Evolutionary conservation across 1,284 basidiomycete genomes (phyloP).

Genomic region (Pseudozyma tsukubaensis): DNA sequence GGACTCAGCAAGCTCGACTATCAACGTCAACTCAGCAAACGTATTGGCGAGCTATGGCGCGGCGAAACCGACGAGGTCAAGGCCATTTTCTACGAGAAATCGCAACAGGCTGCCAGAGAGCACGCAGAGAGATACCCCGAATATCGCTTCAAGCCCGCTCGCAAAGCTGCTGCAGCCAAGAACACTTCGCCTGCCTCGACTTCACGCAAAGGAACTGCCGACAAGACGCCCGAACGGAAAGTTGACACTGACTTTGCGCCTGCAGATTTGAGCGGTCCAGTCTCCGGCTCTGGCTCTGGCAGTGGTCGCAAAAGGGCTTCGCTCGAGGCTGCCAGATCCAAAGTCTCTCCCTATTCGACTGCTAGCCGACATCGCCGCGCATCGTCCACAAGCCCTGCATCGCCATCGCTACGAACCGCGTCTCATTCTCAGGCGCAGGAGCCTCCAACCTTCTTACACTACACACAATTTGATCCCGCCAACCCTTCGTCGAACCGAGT

Average conservation of each 20-base stretch:
- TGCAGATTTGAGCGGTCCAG: constrained; percentile 19
- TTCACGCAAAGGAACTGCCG: not conserved
- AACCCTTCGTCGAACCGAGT: too few relatives aligned
- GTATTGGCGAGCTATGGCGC: constrained; percentile 39
- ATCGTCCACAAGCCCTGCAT: constrained; percentile 15
- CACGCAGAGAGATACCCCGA: constrained; percentile 33
- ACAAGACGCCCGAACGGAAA: constrained; percentile 11
- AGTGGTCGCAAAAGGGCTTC: constrained; percentile 39
- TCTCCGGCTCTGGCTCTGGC: constrained; percentile 39
- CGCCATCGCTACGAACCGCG: constrained; percentile 6
- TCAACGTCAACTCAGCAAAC: constrained; percentile 39
- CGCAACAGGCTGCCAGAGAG: constrained; percentile 30
- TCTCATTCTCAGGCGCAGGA: not conserved
- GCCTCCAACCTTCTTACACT: not conserved
- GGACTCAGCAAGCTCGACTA: constrained; percentile 39
- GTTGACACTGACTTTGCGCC: constrained; percentile 26
- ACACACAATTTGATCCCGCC: not conserved
- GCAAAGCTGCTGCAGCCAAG: constrained; percentile 1
- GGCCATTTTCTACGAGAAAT: constrained; percentile 25
- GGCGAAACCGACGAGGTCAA: constrained; percentile 28
- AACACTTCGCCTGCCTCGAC: not conserved
- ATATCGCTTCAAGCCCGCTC: constrained; percentile 31
- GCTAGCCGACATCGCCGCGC: constrained; percentile 20
- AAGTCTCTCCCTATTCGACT: constrained; percentile 20
- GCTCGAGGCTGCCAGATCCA: constrained; percentile 28